Evolutionary conservation across 1,284 basidiomycete species (phyloP), one percentile per base, ranked within the genome.

Genomic region (Paramarasmius palmivorus): DNA sequence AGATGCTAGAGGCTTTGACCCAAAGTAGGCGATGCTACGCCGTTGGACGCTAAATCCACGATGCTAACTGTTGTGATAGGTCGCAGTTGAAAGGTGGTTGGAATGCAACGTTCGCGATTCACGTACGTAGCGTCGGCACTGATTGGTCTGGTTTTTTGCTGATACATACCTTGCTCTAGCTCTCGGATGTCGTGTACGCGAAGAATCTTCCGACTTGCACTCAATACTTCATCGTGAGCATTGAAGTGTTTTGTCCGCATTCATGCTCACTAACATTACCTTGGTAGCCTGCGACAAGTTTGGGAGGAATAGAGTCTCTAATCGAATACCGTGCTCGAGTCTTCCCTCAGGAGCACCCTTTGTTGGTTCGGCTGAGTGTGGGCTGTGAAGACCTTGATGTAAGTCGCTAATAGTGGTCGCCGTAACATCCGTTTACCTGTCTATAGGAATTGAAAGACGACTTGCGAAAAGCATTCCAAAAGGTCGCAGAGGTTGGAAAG

Each of bases 271-370:
- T 38, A 17, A 40, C 8, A 23, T 17, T 25, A 20, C 8, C 46
- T 23, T 35, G 17, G 12, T 19, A 94, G 88, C 82, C 90, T 50
- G 94, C 94, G 3, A 96, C 94, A 3, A 93, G 90, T 58, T 78
- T 97, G 6, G 94, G 94, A 17, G 91, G 93, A n/a, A 92, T 95
- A 2, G 95, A 97, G 69, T 91, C 88, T 12, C 77, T 95, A 40
- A 83, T 89, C 35, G 94, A 97, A 69, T 89, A 93, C 55, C 82
- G 93, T 10, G 56, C 77, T 38, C 75, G 79, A 50, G 80, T 79
- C 15, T 92, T 94, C 64, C 76, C 85, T 0, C 71, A 71, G 15
- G 82, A 86, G 41, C 83, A 94, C 68, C 84, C 88, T 7, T 71
- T 79, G 14, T 69, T 93, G 35, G 67, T 94, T 49, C 79, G 92